Evolutionary conservation across 768 basidiomycete species (phyloP), one percentile per base, ranked within the genome.

Genomic region (Suillus bovinus): DNA sequence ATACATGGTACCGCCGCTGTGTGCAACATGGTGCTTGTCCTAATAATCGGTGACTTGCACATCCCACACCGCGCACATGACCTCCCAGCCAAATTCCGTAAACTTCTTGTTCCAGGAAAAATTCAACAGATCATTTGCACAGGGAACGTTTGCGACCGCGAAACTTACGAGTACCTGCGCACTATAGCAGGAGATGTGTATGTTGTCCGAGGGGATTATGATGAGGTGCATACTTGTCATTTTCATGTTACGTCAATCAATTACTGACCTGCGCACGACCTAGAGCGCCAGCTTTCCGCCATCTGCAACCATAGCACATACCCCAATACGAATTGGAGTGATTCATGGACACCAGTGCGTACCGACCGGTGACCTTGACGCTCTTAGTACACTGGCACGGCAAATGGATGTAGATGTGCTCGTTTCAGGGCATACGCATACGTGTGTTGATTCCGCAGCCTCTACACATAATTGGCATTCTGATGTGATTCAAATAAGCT

Each of bases 371-470:
- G 95, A 97, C 72, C 81, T 94, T 4, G 94, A 97, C 70, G 88
- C 92, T n/a, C 81, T 99, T 47, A 88, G 86, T 58, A 84, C 92
- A 4, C 85, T 96, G 59, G 94, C 96, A 17, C 79, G 96, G 41
- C 94, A 96, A 77, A 94, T 99, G 92, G 96, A 99, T 72, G 97
- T 98, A 4, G 97, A 99, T 70, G 94, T 99, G 0, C 81, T 99
- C 39, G 78, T 99, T 24, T 93, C 90, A 3, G 97, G 97, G 0
- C 94, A 94, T 69, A 99, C 97, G 0, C 96, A 98, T 76, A 87
- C 86, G 96, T 96, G 38, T 38, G 24, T 52, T 47, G 27, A 36
- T 38, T 54, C 61, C 44, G 47, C 46, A 58, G 27, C 34, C 27
- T n/a, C 29, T 41, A n/a, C 13, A 36, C 17, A 56, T 53, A 20